phyloP scores from a whole-genome alignment of 495 filamentous ascomycete species.

The Stereocaulon alpinum region DNA sequence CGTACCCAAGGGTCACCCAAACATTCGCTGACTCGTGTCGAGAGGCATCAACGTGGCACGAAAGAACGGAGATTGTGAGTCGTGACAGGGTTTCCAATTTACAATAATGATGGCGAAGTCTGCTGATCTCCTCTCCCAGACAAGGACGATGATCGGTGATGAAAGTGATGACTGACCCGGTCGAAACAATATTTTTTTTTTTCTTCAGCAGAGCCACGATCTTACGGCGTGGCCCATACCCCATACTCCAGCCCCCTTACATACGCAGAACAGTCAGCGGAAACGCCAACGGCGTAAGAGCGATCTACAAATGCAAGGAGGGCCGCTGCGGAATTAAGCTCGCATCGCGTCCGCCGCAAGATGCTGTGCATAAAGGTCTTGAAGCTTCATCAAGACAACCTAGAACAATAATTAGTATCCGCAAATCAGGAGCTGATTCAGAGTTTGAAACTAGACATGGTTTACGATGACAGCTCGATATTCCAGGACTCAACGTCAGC shows the following conservation, averaged over 20 bases:
- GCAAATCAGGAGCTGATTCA: background rate
- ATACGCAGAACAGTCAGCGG: background rate
- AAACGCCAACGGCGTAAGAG: background rate
- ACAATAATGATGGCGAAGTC: conserved; percentile 1
- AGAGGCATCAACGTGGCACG: conserved; percentile 6
- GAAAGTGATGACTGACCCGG: background rate
- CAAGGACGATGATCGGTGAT: background rate
- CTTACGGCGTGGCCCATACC: conserved; percentile 1
- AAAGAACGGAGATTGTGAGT: background rate
- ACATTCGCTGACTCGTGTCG: conserved; percentile 3
- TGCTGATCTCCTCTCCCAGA: background rate
- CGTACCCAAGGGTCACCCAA: background rate
- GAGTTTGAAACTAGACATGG: background rate
- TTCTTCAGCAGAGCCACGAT: background rate
- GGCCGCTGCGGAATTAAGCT: conserved; percentile 14
- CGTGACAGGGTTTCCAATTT: background rate
- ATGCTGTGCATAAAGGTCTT: conserved; percentile 15
- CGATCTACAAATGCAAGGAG: conserved; percentile 14
- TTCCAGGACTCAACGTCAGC: background rate
- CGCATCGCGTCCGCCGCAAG: conserved; percentile 16
- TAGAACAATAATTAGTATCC: background rate
- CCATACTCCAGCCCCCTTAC: conserved; percentile 5
- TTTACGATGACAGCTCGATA: background rate
- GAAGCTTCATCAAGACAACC: background rate
- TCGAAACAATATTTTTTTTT: background rate